phyloP scores from a whole-genome alignment of 2,329 filamentous ascomycete genomes.

The Xylariaceae sp. region DNA sequence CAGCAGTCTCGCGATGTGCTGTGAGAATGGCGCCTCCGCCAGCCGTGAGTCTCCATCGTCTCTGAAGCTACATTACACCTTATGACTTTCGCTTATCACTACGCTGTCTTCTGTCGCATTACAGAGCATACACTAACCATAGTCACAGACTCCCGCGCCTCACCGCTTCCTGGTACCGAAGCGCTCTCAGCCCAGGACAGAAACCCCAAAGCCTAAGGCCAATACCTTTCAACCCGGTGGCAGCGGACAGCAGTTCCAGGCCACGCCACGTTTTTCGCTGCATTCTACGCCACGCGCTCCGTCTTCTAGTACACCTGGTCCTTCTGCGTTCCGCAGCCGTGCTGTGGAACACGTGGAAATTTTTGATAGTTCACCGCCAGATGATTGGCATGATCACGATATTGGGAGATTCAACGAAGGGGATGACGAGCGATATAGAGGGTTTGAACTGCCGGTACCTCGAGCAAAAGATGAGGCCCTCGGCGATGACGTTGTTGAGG shows the following conservation, averaged over 20 bases:
- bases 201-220: constrained; percentile 24
- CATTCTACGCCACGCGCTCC: constrained; percentile 29
- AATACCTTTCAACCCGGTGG: constrained; percentile 14
- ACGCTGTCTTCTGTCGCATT: neutral
- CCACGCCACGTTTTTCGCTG: constrained; percentile 33
- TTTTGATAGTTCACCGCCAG: constrained; percentile 29
- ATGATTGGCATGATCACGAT: constrained; percentile 4
- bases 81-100: no score
- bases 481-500: constrained; percentile 18
- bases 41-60: constrained; percentile 18
- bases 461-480: neutral
- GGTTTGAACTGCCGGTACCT: neutral
- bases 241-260: constrained; percentile 31
- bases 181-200: constrained; percentile 26
- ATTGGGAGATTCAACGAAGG: neutral
- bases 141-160: constrained; percentile 31
- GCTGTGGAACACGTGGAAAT: constrained; percentile 19
- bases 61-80: no score
- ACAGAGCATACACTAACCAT: neutral
- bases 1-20: constrained; percentile 3
- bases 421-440: neutral
- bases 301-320: constrained; percentile 16
- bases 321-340: constrained; percentile 18
- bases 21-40: constrained; percentile 25
- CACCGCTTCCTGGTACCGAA: constrained; percentile 33